Percentiles rank a stretch among this genome's conserved stretches.
Conservation (phyloP, 352 stramenopile species). For the Phytophthora sansomeana region DNA sequence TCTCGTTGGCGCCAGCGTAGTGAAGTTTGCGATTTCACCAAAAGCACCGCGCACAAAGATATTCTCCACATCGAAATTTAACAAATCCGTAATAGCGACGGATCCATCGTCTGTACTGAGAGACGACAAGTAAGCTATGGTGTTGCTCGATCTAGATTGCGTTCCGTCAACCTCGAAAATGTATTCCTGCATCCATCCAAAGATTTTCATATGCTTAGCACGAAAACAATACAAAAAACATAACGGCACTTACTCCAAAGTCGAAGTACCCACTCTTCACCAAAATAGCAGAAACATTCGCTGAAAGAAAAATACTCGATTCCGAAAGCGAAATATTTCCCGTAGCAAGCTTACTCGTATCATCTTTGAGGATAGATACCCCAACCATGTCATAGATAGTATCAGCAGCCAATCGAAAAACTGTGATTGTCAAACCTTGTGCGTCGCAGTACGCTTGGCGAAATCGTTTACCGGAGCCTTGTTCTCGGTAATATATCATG, state of each 20-base stretch:
- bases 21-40: constrained; percentile 43
- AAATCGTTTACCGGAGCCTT: constrained; percentile 28
- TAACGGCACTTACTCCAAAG: constrained; percentile 47
- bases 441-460: constrained; percentile 31
- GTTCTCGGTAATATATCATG: constrained; percentile 45
- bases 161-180: constrained; percentile 55
- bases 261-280: constrained; percentile 45
- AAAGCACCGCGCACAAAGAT: constrained; percentile 38
- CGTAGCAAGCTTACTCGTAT: constrained; percentile 2
- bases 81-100: constrained; percentile 22
- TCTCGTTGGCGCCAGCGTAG: constrained; percentile 37
- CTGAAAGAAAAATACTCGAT: constrained; percentile 28
- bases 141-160: neutral
- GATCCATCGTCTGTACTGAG: constrained; percentile 16
- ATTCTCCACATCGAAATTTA: constrained; percentile 8
- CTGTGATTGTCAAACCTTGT: constrained; percentile 21
- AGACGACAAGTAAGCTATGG: constrained; percentile 3
- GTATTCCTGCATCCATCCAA: constrained; percentile 37
- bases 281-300: neutral
- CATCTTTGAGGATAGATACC: constrained; percentile 32
- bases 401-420: constrained; percentile 53
- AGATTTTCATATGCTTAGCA: neutral
- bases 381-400: constrained; percentile 67
- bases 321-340: constrained; percentile 37
- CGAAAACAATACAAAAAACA: neutral